Base-by-base conservation (phyloP, 306 rosid species). In the Abrus pulchellus region DNA sequence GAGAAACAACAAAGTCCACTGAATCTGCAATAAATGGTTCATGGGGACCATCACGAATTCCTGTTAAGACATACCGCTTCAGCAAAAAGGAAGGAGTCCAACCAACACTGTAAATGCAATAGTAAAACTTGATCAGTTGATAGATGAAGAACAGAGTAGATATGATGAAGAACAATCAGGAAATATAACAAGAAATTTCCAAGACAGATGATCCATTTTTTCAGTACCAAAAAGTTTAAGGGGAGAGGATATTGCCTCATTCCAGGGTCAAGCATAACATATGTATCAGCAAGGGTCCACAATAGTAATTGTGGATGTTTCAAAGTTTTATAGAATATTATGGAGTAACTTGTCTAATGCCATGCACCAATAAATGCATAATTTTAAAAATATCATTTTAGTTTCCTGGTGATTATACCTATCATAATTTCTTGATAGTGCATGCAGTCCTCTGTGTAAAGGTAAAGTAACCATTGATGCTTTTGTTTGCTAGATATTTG, bases 21-120 rank as follows among this genome's bases (percentile, higher is more conserved):
- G 99, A 96, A 90, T 96, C 99, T 0, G 99, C 99, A 83, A 95
- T 95, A 86, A 95, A 95, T 69, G 99, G 99, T 87, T 95, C 99
- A 40, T 90, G 98, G 53, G 98, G 99, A 59, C 98, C 99, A 83
- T 91, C 98, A 28, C 94, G 99, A 83, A 95, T 95, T 83, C 99
- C 99, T 72, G 99, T 90, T 75, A 95, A 89, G 85, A 95, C 96
- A 65, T 92, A 93, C 80, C 99, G 89, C 90, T 95, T 95, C 83
- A 95, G 90, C 93, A 95, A 86, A 90, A 95, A 95, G 33, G 99
- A 93, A 76, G 99, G 99, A 74, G 96, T 88, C 99, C 99, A 95
- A 88, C 96, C 80, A 75, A 93, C 97, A 68, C 99, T 95, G 98
- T 59, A 85, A 59, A 80, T 59, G 69, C 66, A 82, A 82, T 56